Base-by-base conservation (phyloP, 2,329 filamentous ascomycete species). In the Fusarium acutatum region DNA sequence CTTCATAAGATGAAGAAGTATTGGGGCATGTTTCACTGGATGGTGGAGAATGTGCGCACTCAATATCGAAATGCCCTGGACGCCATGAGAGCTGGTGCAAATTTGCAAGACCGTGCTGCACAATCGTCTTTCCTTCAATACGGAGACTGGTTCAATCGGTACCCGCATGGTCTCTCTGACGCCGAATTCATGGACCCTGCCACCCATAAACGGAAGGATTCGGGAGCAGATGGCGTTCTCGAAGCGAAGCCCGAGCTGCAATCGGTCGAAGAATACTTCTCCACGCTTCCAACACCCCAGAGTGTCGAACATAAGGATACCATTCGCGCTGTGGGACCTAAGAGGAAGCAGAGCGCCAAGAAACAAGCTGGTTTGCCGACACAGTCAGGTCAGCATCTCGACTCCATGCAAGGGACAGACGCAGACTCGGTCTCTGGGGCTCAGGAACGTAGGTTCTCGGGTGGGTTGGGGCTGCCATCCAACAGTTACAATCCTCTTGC, bases 1-100 rank as follows among this genome's bases (percentile, higher is more conserved):
- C 84, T 99, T 49, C 92, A 93, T 61, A 96, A 94, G 82, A 97
- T 98, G 94, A 98, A 97, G 86, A 94, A 94, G 68, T 95, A 96
- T 78, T 99, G 96, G 96, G 96, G 96, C 68, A 97, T 98, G 93
- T 98, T 98, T 80, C 94, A 97, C 80, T 98, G 95, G 84, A 95
- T 98, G 89, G 92, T 94, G 2, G 95, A 98, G 80, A 96, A 96
- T 78, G 88, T 98, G 40, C 95, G 96, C 67, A 93, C 96, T 61
- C 91, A 97, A 69, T 99, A 97, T 80, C 90, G 93, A 58, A 90
- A 91, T 53, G 96, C 95, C 75, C 92, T 95, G 22, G 95, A 98
- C 80, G 92, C 92, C n/a, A 90, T 92, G 35, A 87, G 92, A 60
- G 89, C 90, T 74, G 94, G 93, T 15, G 86, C 86, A n/a, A 82